Percentiles rank a stretch among this genome's conserved stretches.
Conservation (phyloP, 495 filamentous ascomycete genomes). For the Penicillium steckii region DNA sequence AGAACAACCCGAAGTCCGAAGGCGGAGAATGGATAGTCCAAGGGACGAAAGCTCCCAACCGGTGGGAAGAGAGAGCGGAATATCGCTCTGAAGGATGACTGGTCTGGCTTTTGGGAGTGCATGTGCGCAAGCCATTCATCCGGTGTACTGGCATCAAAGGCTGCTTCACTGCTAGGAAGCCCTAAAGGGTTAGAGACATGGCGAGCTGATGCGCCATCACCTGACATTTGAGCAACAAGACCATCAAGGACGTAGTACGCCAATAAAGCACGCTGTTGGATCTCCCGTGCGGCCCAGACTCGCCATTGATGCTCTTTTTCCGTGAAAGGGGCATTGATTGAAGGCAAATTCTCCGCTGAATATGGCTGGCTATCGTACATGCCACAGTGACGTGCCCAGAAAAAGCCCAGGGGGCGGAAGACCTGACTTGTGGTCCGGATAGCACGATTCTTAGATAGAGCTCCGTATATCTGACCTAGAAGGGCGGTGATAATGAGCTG, state of each 20-base stretch:
- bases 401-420: constrained; percentile 48
- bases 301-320: constrained; percentile 46
- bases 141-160: constrained; percentile 41
- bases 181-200: constrained; percentile 44
- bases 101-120: constrained; percentile 29
- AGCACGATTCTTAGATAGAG: constrained; percentile 43
- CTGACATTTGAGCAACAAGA: constrained; percentile 47
- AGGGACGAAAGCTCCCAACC: constrained; percentile 26
- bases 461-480: constrained; percentile 47
- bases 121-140: constrained; percentile 45
- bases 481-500: constrained; percentile 49
- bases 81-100: constrained; percentile 40
- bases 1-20: constrained; percentile 45
- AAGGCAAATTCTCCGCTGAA: constrained; percentile 36
- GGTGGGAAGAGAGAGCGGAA: constrained; percentile 44
- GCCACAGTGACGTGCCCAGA: constrained; percentile 49
- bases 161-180: constrained; percentile 42
- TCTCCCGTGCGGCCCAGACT: constrained; percentile 45
- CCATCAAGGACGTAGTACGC: constrained; percentile 50
- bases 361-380: constrained; percentile 42
- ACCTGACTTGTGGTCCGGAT: constrained; percentile 49
- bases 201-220: constrained; percentile 39
- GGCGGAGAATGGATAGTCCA: constrained; percentile 40
- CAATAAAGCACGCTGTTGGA: constrained; percentile 46
- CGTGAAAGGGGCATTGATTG: constrained; percentile 23